phyloP scores from a whole-genome alignment of 345 rosid species.

The Aquilaria yunnanensis region DNA sequence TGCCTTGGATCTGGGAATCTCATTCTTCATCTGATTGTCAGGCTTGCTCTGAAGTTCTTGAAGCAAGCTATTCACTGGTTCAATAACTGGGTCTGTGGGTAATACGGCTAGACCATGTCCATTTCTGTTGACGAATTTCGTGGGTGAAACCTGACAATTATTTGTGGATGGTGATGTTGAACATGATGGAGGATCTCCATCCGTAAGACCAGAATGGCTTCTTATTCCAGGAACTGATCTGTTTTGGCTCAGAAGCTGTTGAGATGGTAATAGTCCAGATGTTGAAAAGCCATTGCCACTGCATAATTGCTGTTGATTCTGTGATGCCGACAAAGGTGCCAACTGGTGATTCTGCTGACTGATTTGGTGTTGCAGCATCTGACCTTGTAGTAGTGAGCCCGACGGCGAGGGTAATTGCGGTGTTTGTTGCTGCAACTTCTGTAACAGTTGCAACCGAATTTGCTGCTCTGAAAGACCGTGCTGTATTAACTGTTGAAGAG shows the following conservation, averaged over 20 bases:
- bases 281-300: slow-evolving; percentile 52
- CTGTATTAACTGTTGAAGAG: slow-evolving; percentile 53
- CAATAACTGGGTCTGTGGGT: slow-evolving; percentile 44
- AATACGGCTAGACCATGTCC: slow-evolving; percentile 53
- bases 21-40: slow-evolving; percentile 50
- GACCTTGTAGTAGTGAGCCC: slow-evolving; percentile 62
- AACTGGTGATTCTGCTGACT: slow-evolving; percentile 47
- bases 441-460: slow-evolving; percentile 57
- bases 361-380: slow-evolving; percentile 55
- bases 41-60: slow-evolving; percentile 71
- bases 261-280: slow-evolving; percentile 48
- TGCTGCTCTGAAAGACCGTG: slow-evolving; percentile 78
- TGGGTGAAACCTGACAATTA: slow-evolving; percentile 67
- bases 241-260: slow-evolving; percentile 48
- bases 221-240: slow-evolving; percentile 39
- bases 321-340: slow-evolving; percentile 42
- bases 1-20: slow-evolving; percentile 47
- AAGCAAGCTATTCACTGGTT: slow-evolving; percentile 47
- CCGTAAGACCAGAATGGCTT: slow-evolving; percentile 66
- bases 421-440: slow-evolving; percentile 62
- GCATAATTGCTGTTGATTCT: slow-evolving; percentile 52
- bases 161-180: slow-evolving; percentile 95
- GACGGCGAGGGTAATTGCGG: slow-evolving; percentile 51
- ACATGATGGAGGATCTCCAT: slow-evolving; percentile 94
- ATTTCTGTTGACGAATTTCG: slow-evolving; percentile 59